Evolutionary conservation across 306 rosid genomes (phyloP).

Genomic region (Medicago truncatula): DNA sequence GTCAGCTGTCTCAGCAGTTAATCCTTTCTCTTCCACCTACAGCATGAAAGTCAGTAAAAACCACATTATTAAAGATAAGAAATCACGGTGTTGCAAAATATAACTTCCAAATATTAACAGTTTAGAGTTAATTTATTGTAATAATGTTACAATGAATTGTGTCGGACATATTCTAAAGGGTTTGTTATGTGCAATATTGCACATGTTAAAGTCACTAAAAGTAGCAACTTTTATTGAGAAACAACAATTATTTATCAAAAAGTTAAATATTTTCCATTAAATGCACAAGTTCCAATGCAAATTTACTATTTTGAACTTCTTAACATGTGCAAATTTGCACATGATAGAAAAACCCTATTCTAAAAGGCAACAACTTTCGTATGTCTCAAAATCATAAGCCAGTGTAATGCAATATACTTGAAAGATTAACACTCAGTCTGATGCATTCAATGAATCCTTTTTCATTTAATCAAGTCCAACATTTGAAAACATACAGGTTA

Average conservation of each 20-base stretch:
- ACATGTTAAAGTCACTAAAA: no score
- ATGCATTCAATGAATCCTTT: not conserved
- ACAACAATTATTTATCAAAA: no score
- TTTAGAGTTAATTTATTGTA: not conserved
- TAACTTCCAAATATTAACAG: conserved; percentile 2
- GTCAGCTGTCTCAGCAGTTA: conserved; percentile 76
- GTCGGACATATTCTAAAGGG: not conserved
- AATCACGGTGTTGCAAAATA: conserved; percentile 10
- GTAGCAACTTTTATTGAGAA: no score
- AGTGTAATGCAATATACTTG: not conserved
- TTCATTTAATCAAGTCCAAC: not conserved
- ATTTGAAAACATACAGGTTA: not conserved
- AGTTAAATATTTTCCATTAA: no score
- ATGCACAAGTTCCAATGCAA: no score
- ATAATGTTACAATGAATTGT: conserved; percentile 3
- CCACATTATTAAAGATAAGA: conserved; percentile 29
- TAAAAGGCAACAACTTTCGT: conserved; percentile 2
- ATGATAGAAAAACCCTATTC: not conserved
- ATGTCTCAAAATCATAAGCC: conserved; percentile 18
- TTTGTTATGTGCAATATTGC: no score
- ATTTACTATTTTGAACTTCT: no score
- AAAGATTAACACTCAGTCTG: not conserved
- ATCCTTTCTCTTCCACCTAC: conserved; percentile 93
- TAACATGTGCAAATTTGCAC: no score
- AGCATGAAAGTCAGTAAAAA: conserved; percentile 36